These are phyloP conservation scores for Sordariomycetes sp. DNA, from an alignment of 2,329 filamentous ascomycete species.

Conservation along the genomic window DNA sequence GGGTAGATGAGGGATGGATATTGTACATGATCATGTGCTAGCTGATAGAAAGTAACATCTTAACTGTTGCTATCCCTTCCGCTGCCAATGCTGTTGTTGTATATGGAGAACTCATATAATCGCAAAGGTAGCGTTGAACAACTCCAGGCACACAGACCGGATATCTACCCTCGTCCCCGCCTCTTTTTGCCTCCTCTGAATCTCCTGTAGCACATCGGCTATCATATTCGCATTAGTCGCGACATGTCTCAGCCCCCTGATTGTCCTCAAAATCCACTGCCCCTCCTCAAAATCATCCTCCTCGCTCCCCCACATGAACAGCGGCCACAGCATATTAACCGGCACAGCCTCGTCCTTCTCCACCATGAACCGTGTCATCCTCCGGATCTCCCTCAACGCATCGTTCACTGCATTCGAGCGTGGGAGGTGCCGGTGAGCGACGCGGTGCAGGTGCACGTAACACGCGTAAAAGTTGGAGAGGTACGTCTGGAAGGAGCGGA, in stretches of 20 bases:
- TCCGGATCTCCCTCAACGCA: conserved; percentile 32
- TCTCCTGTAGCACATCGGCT: conserved; percentile 28
- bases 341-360: conserved; percentile 31
- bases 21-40: neutral
- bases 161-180: conserved; percentile 26
- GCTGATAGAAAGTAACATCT: neutral
- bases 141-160: conserved; percentile 28
- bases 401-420: conserved; percentile 31
- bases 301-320: conserved; percentile 41
- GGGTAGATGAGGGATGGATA: neutral
- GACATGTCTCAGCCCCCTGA: conserved; percentile 30
- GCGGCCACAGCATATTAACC: conserved; percentile 42
- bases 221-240: conserved; percentile 28
- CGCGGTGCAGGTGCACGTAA: conserved; percentile 41
- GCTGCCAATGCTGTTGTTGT: neutral
- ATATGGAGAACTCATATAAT: conserved; percentile 24
- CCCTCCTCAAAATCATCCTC: conserved; percentile 32
- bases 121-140: conserved; percentile 38
- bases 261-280: conserved; percentile 34
- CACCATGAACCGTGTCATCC: conserved; percentile 28
- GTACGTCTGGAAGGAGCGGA: conserved; percentile 39
- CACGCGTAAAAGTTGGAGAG: conserved; percentile 43
- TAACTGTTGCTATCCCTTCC: neutral
- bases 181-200: conserved; percentile 27
- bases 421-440: conserved; percentile 40